A percentile compares a stretch with the other conserved stretches of the same genome.
These are phyloP conservation scores for Stagonosporopsis tanaceti DNA, from an alignment of 2,329 filamentous ascomycete genomes.

Conservation along the genomic window DNA sequence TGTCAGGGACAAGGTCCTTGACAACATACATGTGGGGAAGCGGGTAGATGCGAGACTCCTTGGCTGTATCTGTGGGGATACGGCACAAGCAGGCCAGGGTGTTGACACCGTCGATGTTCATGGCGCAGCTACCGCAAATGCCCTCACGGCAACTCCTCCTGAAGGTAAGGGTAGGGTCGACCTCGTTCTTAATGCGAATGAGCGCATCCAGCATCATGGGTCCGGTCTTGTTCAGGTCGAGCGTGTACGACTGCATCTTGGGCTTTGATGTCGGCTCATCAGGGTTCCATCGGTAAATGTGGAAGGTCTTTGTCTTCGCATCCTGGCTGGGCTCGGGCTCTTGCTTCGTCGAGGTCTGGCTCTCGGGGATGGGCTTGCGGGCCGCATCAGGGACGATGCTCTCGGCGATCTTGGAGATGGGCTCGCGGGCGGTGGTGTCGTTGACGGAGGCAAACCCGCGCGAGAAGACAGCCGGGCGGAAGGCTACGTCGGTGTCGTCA, in stretches of 20 bases:
- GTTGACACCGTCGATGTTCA: slow-evolving; percentile 99
- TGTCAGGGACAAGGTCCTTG: slow-evolving; percentile 96
- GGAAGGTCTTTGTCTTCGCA: slow-evolving; percentile 86
- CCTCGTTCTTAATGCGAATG: slow-evolving; percentile 98
- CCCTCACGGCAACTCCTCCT: slow-evolving; percentile 95
- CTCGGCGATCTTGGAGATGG: slow-evolving; percentile 44
- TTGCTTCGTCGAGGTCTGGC: slow-evolving; percentile 66
- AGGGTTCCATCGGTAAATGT: slow-evolving; percentile 99
- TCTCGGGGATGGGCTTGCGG: slow-evolving; percentile 52
- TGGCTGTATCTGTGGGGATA: slow-evolving; percentile 81
- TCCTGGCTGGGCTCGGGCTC: slow-evolving; percentile 66
- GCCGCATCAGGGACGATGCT: slow-evolving; percentile 38
- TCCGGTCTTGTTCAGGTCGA: slow-evolving; percentile 98
- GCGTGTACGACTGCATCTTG: slow-evolving; percentile 90
- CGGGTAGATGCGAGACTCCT: slow-evolving; percentile 94
- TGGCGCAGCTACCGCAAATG: slow-evolving; percentile 97
- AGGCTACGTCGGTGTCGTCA: slow-evolving; percentile 40
- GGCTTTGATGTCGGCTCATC: slow-evolving; percentile 93
- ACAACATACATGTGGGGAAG: slow-evolving; percentile 98
- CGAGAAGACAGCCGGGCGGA: slow-evolving; percentile 47
- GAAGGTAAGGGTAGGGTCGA: slow-evolving; percentile 96
- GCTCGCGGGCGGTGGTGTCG: slow-evolving; percentile 44
- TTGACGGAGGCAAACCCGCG: slow-evolving; percentile 50
- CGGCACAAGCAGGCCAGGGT: slow-evolving; percentile 97
- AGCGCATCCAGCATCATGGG: slow-evolving; percentile 98